A percentile compares a stretch with the other conserved stretches of the same genome.
Evolutionary conservation across 2,329 filamentous ascomycete genomes (phyloP).

Genomic region (Fonsecaea erecta): DNA sequence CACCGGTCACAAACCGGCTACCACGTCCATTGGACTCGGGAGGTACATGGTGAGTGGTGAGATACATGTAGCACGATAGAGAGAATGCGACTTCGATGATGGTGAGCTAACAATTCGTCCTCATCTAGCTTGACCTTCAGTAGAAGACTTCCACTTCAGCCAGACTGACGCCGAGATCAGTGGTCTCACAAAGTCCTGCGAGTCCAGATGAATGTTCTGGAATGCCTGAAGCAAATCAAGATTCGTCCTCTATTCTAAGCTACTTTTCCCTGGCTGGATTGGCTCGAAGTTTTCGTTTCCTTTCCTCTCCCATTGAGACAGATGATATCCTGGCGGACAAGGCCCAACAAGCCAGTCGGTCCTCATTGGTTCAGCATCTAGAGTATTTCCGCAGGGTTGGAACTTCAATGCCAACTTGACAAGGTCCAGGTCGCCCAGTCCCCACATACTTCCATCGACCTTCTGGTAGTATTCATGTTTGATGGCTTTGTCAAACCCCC

Average conservation of each 20-base stretch:
- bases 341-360: conserved; percentile 12
- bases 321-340: conserved; percentile 19
- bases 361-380: neutral
- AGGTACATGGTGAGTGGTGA: too few species aligned
- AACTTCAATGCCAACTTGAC: neutral
- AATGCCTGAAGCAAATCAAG: too few species aligned
- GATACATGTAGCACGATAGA: neutral
- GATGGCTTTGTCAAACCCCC: conserved; percentile 14
- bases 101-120: too few species aligned
- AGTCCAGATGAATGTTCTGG: too few species aligned
- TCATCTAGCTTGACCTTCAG: too few species aligned
- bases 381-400: neutral
- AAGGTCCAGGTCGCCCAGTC: conserved; percentile 11
- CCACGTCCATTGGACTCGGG: neutral
- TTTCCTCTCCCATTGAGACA: conserved; percentile 12
- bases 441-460: conserved; percentile 8
- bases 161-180: too few species aligned
- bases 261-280: neutral
- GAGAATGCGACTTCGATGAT: neutral
- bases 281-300: conserved; percentile 5
- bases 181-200: too few species aligned
- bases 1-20: neutral
- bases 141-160: too few species aligned
- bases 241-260: neutral
- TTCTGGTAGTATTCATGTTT: conserved; percentile 16